A percentile compares a stretch with the other conserved stretches of the same genome.
phyloP scores from a whole-genome alignment of 805 yeast genomes.

The Blastobotrys attinorum region DNA sequence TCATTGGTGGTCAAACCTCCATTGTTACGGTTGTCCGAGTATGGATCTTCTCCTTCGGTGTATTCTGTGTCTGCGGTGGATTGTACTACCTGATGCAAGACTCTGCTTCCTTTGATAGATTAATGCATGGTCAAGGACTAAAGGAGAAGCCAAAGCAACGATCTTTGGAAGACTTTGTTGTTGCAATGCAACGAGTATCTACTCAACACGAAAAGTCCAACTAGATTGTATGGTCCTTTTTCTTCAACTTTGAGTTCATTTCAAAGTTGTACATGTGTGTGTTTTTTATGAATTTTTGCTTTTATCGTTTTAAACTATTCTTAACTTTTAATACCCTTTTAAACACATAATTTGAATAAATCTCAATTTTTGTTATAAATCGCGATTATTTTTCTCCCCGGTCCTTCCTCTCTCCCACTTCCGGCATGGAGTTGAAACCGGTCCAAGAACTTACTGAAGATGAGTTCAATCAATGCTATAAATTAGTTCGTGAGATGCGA shows the following conservation, averaged over 20 bases:
- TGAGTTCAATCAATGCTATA: constrained; percentile 16
- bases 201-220: constrained; percentile 56
- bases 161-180: constrained; percentile 51
- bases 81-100: constrained; percentile 87
- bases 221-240: too few relatives aligned
- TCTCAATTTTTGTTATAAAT: neutral
- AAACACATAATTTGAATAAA: too few relatives aligned
- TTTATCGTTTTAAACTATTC: too few relatives aligned
- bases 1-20: constrained; percentile 97
- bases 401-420: too few relatives aligned
- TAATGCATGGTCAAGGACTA: constrained; percentile 46
- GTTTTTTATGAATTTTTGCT: too few relatives aligned
- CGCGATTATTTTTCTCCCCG: neutral
- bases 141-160: constrained; percentile 38
- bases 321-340: too few relatives aligned
- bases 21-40: constrained; percentile 89
- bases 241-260: too few relatives aligned
- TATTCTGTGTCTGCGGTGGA: constrained; percentile 95
- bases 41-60: constrained; percentile 95
- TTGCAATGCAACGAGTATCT: constrained; percentile 58
- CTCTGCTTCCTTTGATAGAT: constrained; percentile 40
- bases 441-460: neutral
- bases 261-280: too few relatives aligned
- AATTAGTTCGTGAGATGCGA: constrained; percentile 17
- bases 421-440: neutral